Evolutionary conservation across 2,329 filamentous ascomycete genomes (phyloP).

Genomic region (Penicillium sp.): DNA sequence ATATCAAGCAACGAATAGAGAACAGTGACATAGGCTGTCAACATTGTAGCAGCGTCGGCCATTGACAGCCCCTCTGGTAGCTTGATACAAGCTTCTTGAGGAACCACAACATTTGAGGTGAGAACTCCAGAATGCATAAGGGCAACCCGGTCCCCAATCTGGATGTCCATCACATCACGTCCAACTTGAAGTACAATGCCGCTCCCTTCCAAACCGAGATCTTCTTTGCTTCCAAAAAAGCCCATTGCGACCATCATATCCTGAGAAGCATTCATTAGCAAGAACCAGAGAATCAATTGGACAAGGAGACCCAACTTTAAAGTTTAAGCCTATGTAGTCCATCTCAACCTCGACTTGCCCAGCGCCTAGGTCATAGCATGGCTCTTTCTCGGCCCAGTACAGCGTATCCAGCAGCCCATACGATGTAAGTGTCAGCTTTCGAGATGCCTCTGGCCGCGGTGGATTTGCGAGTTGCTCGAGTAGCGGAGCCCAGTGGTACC

Average conservation of each 20-base stretch:
- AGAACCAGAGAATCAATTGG: background rate
- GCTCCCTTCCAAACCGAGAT: slow-evolving; percentile 33
- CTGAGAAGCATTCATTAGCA: background rate
- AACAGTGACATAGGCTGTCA: slow-evolving; percentile 15
- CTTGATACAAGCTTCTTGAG: slow-evolving; percentile 3
- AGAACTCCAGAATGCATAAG: slow-evolving; percentile 11
- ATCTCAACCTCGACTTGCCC: slow-evolving; percentile 15
- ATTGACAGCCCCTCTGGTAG: slow-evolving; percentile 14
- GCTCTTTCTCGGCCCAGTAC: background rate
- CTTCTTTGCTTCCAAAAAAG: slow-evolving; percentile 21
- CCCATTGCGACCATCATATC: slow-evolving; percentile 33
- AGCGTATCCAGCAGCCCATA: slow-evolving; percentile 14
- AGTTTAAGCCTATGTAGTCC: slow-evolving; percentile 16
- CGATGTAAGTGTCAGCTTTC: slow-evolving; percentile 3
- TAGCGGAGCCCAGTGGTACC: slow-evolving; percentile 13
- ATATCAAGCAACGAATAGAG: slow-evolving; percentile 24
- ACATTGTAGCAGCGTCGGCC: slow-evolving; percentile 19
- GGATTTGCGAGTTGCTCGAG: background rate
- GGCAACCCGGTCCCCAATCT: slow-evolving; percentile 33
- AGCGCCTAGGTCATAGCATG: background rate
- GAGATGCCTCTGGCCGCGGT: background rate
- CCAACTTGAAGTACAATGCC: slow-evolving; percentile 35
- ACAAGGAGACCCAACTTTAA: slow-evolving; percentile 1
- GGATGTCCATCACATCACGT: slow-evolving; percentile 21
- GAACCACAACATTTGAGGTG: slow-evolving; percentile 4